These are phyloP conservation scores for Alternaria viburni DNA, from an alignment of 2,329 filamentous ascomycete species.

Conservation along the genomic window DNA sequence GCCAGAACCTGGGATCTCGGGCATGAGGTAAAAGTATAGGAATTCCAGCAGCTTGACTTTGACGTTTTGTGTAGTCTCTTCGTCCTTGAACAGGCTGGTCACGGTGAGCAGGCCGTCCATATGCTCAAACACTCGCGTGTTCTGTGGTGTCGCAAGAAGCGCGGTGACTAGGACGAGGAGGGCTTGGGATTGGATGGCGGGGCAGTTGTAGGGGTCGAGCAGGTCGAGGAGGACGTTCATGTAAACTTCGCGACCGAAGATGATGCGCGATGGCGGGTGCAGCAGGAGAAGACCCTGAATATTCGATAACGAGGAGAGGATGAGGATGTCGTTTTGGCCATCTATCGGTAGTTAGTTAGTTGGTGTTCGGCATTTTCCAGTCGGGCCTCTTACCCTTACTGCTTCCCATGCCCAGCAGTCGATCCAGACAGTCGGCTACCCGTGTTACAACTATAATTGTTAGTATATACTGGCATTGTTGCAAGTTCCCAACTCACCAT, in stretches of 20 bases:
- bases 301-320: constrained; percentile 84
- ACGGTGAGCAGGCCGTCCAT: constrained; percentile 91
- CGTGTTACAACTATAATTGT: constrained; percentile 71
- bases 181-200: constrained; percentile 87
- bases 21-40: constrained; percentile 98
- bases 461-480: background rate
- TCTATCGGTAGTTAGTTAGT: constrained; percentile 51
- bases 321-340: constrained; percentile 84
- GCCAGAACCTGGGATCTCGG: constrained; percentile 69
- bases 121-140: constrained; percentile 89
- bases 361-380: background rate
- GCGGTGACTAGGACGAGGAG: constrained; percentile 89
- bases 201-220: constrained; percentile 86
- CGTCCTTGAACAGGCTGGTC: constrained; percentile 90
- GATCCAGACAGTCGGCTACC: constrained; percentile 83
- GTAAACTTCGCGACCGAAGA: constrained; percentile 88
- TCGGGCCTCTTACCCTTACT: constrained; percentile 45
- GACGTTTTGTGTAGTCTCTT: constrained; percentile 83
- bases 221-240: constrained; percentile 98
- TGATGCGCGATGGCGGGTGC: constrained; percentile 84
- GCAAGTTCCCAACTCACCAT: constrained; percentile 59
- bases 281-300: constrained; percentile 88
- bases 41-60: constrained; percentile 98
- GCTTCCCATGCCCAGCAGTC: constrained; percentile 78
- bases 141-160: constrained; percentile 82